Evolutionary conservation across 1,284 basidiomycete genomes (phyloP).

Genomic region (Malassezia furfur): DNA sequence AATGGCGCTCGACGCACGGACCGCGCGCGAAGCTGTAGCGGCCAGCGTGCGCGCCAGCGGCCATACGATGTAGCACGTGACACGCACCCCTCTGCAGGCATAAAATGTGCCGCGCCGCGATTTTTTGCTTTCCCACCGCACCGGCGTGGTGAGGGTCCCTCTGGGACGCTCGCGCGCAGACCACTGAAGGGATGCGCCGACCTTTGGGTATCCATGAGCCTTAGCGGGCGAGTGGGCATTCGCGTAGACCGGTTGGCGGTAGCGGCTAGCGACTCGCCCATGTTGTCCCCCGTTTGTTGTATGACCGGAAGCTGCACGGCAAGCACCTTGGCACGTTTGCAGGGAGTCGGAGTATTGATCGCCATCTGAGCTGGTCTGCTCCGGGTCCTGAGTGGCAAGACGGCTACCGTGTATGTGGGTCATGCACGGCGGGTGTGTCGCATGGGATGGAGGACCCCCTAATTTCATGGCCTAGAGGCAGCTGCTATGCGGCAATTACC

Average conservation of each 20-base stretch:
- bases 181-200: conserved; percentile 17
- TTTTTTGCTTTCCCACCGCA: neutral
- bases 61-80: conserved; percentile 2
- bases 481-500: conserved; percentile 18
- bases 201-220: conserved; percentile 13
- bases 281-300: neutral
- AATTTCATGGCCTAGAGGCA: conserved; percentile 20
- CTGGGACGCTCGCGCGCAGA: conserved; percentile 11
- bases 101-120: conserved; percentile 5
- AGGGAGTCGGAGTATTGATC: conserved; percentile 16
- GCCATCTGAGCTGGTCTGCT: conserved; percentile 17
- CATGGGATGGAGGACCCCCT: conserved; percentile 14
- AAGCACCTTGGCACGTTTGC: conserved; percentile 6
- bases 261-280: conserved; percentile 11
- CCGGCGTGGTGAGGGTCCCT: conserved; percentile 13
- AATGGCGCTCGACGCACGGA: conserved; percentile 2
- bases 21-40: conserved; percentile 8
- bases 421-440: neutral
- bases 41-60: neutral
- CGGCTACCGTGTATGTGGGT: conserved; percentile 1
- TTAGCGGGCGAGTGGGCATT: conserved; percentile 16
- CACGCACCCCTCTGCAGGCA: neutral
- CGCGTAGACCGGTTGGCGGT: conserved; percentile 19
- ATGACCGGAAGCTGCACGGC: conserved; percentile 2
- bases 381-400: conserved; percentile 7